phyloP scores from a whole-genome alignment of 2,329 filamentous ascomycete genomes.

The Diaporthe sp. region DNA sequence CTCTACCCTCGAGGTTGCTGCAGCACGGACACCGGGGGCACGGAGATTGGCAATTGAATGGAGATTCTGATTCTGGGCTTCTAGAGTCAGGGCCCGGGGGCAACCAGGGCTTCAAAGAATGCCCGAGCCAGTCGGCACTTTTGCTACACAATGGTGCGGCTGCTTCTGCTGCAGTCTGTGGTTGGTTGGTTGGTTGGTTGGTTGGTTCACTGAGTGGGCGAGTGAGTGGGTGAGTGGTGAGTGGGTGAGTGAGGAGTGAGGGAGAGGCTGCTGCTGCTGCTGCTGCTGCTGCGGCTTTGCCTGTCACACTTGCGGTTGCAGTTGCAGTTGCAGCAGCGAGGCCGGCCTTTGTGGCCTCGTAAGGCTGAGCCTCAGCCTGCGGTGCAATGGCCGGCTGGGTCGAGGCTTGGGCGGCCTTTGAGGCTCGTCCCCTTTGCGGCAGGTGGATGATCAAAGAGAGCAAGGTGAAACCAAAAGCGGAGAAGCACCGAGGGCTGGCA shows the following conservation, averaged over 20 bases:
- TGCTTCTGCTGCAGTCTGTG: not conserved
- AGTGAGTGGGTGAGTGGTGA: not conserved
- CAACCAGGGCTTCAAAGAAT: conserved; percentile 9
- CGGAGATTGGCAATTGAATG: conserved; percentile 27
- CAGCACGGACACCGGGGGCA: conserved; percentile 16
- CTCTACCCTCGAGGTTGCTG: conserved; percentile 13
- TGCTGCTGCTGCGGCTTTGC: not conserved
- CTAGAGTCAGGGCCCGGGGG: conserved; percentile 14
- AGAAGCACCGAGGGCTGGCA: not conserved
- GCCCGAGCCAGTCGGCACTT: conserved; percentile 19
- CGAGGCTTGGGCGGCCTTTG: conserved; percentile 12
- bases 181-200: not conserved
- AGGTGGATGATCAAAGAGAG: not conserved
- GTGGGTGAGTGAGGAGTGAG: not conserved
- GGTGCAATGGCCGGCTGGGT: not conserved
- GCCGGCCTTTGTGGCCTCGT: conserved; percentile 17
- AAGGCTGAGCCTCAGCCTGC: conserved; percentile 15
- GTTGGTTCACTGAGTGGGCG: not conserved
- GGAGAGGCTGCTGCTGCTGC: not conserved
- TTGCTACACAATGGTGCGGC: not conserved
- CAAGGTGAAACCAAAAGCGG: conserved; percentile 23
- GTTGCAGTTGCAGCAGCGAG: not conserved
- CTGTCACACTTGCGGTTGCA: conserved; percentile 7
- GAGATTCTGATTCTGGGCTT: conserved; percentile 19
- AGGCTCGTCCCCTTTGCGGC: conserved; percentile 3